Conservation (phyloP, 768 basidiomycete genomes). For the Tricholoma sp. region DNA sequence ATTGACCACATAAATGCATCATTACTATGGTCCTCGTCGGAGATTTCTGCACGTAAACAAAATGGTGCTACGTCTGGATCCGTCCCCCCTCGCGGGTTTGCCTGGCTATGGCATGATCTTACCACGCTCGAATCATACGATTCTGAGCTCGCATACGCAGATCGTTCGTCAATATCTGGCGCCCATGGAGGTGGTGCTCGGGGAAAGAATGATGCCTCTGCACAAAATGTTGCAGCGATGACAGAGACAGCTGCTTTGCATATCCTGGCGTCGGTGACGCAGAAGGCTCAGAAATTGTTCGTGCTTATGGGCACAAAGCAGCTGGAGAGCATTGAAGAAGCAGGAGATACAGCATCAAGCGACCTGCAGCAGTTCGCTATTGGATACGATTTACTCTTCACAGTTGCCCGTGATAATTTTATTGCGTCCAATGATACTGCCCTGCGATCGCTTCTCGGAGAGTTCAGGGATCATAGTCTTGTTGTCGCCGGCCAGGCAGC, state of each 20-base stretch:
- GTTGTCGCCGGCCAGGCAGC: conserved; percentile 51
- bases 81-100: conserved; percentile 44
- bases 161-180: conserved; percentile 58
- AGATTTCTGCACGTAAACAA: conserved; percentile 51
- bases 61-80: conserved; percentile 9
- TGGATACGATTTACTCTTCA: conserved; percentile 66
- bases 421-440: conserved; percentile 87
- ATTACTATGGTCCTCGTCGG: conserved; percentile 76
- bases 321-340: conserved; percentile 52
- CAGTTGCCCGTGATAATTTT: conserved; percentile 73
- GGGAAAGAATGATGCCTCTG: conserved; percentile 25
- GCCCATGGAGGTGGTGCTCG: conserved; percentile 39
- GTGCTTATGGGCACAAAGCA: conserved; percentile 63
- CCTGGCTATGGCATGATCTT: conserved; percentile 87
- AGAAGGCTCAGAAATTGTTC: conserved; percentile 84
- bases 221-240: conserved; percentile 40
- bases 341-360: conserved; percentile 19
- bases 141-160: conserved; percentile 64
- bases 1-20: conserved; percentile 85
- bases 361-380: conserved; percentile 53
- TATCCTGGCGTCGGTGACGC: conserved; percentile 82
- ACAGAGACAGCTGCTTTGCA: conserved; percentile 77
- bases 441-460: conserved; percentile 74
- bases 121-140: conserved; percentile 84
- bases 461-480: conserved; percentile 88